These are phyloP conservation scores for Leccinum rimulosum DNA, from an alignment of 768 basidiomycete genomes.

Conservation along the genomic window DNA sequence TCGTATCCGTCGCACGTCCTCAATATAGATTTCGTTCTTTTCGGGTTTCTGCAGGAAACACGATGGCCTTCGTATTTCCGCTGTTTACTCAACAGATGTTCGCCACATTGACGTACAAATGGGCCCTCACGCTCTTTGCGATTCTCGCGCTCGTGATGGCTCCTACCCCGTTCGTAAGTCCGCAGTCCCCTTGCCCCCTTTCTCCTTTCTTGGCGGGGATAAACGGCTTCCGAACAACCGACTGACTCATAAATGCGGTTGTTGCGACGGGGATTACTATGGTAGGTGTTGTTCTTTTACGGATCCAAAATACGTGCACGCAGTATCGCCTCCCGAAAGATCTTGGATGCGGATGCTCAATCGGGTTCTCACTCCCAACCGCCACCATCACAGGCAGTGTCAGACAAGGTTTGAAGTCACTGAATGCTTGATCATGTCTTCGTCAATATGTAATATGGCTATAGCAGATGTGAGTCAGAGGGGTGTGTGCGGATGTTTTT, in stretches of 20 bases:
- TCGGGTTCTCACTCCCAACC: neutral
- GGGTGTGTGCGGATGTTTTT: neutral
- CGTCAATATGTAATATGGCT: neutral
- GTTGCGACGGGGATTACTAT: neutral
- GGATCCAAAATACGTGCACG: conserved; percentile 33
- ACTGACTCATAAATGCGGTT: neutral
- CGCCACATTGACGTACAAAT: conserved; percentile 42
- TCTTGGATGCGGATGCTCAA: conserved; percentile 17
- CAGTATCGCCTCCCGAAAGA: conserved; percentile 22
- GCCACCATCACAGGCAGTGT: neutral
- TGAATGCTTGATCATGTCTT: neutral
- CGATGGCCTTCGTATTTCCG: conserved; percentile 44
- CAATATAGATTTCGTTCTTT: neutral
- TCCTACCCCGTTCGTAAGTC: conserved; percentile 42
- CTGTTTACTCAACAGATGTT: conserved; percentile 52
- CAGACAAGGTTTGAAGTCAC: conserved; percentile 13
- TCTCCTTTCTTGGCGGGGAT: neutral
- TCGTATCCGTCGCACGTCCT: neutral
- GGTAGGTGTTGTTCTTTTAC: conserved; percentile 29
- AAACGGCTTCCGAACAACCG: neutral
- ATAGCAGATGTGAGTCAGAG: neutral
- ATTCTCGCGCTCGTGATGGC: conserved; percentile 41
- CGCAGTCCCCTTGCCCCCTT: neutral
- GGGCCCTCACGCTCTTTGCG: conserved; percentile 25
- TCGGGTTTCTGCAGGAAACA: conserved; percentile 31